phyloP scores from a whole-genome alignment of 495 filamentous ascomycete species.

The Lasiosphaeria hispida region DNA sequence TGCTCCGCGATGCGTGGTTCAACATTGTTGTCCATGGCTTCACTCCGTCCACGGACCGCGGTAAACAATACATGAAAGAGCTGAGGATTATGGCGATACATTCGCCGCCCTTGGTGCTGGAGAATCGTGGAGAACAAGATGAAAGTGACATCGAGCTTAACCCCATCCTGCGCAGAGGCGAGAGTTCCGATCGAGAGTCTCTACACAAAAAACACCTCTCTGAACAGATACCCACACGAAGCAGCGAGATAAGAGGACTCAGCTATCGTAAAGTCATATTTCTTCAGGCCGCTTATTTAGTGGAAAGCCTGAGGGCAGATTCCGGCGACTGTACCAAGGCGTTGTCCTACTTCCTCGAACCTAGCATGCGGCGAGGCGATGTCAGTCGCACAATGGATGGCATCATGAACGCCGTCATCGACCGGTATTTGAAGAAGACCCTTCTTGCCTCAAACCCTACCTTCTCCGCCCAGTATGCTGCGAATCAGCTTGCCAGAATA shows the following conservation, averaged over 20 bases:
- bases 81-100: conserved; percentile 78
- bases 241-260: conserved; percentile 72
- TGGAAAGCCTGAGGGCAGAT: conserved; percentile 80
- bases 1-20: conserved; percentile 93
- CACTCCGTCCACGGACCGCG: conserved; percentile 63
- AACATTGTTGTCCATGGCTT: conserved; percentile 95
- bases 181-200: conserved; percentile 68
- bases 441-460: conserved; percentile 64
- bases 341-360: conserved; percentile 87
- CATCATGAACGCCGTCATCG: conserved; percentile 70
- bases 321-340: conserved; percentile 84
- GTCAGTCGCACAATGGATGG: conserved; percentile 85
- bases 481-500: conserved; percentile 78
- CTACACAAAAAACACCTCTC: conserved; percentile 78
- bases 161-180: conserved; percentile 79
- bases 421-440: conserved; percentile 69
- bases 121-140: conserved; percentile 78
- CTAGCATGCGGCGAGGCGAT: conserved; percentile 71
- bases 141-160: conserved; percentile 97
- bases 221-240: conserved; percentile 66
- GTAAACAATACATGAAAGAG: conserved; percentile 65
- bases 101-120: conserved; percentile 78
- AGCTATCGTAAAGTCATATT: conserved; percentile 89
- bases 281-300: conserved; percentile 77
- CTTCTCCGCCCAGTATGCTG: conserved; percentile 82